Percentiles rank a stretch among this genome's conserved stretches.
These are phyloP conservation scores for Globisporangium nunn DNA, from an alignment of 352 stramenopile genomes.

Conservation along the genomic window DNA sequence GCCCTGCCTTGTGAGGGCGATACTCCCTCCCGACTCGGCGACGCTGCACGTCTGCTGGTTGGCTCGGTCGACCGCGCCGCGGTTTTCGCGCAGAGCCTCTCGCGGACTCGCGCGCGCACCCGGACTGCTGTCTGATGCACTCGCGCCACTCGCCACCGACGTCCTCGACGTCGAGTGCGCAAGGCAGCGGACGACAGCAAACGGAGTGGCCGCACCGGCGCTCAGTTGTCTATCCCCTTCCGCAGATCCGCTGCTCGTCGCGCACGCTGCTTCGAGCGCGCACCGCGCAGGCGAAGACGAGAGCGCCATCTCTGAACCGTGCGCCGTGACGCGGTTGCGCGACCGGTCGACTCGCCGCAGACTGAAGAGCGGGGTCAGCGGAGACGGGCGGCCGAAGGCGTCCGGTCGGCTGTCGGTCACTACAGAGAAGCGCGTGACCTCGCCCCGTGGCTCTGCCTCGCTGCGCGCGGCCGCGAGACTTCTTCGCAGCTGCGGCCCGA, in stretches of 20 bases:
- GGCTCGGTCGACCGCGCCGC: too few species aligned
- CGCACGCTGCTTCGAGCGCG: not conserved
- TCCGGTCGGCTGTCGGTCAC: not conserved
- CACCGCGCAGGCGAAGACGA: slow-evolving; percentile 4
- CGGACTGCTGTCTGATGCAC: not conserved
- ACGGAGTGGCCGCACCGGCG: not conserved
- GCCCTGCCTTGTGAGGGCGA: too few species aligned
- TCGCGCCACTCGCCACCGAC: not conserved
- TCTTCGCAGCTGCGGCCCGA: slow-evolving; percentile 31
- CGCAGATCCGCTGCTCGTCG: not conserved
- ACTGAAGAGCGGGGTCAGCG: not conserved
- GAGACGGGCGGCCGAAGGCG: not conserved
- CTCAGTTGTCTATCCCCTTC: not conserved
- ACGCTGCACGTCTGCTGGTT: too few species aligned
- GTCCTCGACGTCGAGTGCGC: not conserved
- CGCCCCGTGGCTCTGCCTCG: slow-evolving; percentile 6
- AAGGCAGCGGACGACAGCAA: slow-evolving; percentile 4
- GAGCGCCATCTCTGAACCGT: slow-evolving; percentile 8
- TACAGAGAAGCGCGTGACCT: not conserved
- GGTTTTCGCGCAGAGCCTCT: not conserved
- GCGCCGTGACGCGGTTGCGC: slow-evolving; percentile 1
- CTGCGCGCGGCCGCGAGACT: slow-evolving; percentile 21
- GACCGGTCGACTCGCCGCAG: slow-evolving; percentile 2
- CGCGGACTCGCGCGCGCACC: not conserved
- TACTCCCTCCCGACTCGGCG: too few species aligned